Percentiles rank a stretch among this genome's conserved stretches.
Conservation (phyloP, 306 rosid genomes). For the Ochetophila trinervis region DNA sequence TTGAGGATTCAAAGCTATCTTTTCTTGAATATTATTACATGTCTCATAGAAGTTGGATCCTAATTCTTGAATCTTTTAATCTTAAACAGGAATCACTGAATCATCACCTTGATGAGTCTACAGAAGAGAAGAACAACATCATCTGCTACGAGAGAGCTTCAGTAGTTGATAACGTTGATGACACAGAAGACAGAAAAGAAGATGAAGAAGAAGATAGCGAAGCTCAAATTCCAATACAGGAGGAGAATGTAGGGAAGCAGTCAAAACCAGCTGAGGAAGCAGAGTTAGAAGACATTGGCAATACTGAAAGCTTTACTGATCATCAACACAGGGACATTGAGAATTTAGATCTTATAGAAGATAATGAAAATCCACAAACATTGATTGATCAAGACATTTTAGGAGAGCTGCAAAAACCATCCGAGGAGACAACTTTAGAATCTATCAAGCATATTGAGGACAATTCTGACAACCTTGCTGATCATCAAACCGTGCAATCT, state of each 20-base stretch:
- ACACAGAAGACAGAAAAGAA: constrained; percentile 25
- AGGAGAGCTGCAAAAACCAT: constrained; percentile 6
- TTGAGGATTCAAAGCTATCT: neutral
- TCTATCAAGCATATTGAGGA: neutral
- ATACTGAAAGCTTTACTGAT: too few species aligned
- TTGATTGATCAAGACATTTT: constrained; percentile 6
- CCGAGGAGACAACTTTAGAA: constrained; percentile 13
- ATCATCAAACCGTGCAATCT: too few species aligned
- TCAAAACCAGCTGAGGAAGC: too few species aligned
- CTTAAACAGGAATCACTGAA: constrained; percentile 33
- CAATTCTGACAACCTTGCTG: too few species aligned
- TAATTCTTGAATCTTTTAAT: neutral
- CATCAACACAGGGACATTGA: too few species aligned
- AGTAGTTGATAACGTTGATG: constrained; percentile 9
- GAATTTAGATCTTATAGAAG: too few species aligned
- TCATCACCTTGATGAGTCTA: constrained; percentile 21
- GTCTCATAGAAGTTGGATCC: too few species aligned
- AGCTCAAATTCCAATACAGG: neutral
- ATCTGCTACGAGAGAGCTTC: constrained; percentile 15
- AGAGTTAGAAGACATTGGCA: too few species aligned
- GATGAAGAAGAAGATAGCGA: constrained; percentile 24
- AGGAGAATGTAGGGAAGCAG: too few species aligned
- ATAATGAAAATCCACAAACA: constrained; percentile 4
- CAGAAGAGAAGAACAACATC: constrained; percentile 13
- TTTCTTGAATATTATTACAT: neutral